These are phyloP conservation scores for Neurospora terricola DNA, from an alignment of 495 filamentous ascomycete species.

Conservation along the genomic window DNA sequence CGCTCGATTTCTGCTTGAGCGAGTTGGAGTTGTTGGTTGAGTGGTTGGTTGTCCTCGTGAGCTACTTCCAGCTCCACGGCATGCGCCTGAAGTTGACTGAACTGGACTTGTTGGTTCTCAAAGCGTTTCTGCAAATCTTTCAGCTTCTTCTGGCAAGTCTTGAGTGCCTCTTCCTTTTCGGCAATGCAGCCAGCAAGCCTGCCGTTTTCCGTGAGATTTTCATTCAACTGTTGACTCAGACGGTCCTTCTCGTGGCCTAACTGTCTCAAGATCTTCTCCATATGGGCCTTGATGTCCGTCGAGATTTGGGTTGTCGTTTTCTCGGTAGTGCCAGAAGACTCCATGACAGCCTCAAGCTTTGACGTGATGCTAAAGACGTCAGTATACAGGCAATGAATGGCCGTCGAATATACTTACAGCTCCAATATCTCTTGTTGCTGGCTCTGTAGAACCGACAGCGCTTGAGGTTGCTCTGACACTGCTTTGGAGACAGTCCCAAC, in stretches of 20 bases:
- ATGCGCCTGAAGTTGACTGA: conserved; percentile 12
- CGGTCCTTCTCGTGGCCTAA: conserved; percentile 11
- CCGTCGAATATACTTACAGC: neutral
- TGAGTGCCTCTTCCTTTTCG: conserved; percentile 9
- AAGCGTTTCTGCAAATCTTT: neutral
- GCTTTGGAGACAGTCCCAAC: conserved; percentile 4
- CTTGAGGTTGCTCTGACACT: conserved; percentile 3
- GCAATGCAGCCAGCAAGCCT: conserved; percentile 9
- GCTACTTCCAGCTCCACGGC: conserved; percentile 3
- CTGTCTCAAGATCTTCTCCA: conserved; percentile 7
- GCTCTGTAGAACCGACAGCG: conserved; percentile 1
- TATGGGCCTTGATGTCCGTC: conserved; percentile 6
- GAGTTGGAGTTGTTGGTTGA: neutral
- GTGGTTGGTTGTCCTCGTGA: conserved; percentile 1
- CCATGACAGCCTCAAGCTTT: conserved; percentile 10
- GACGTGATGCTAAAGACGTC: conserved; percentile 6
- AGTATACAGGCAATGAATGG: neutral
- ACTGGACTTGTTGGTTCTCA: conserved; percentile 2
- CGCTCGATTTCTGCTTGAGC: neutral
- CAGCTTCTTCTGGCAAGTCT: conserved; percentile 4
- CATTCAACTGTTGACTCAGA: conserved; percentile 8
- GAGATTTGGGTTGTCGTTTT: conserved; percentile 6
- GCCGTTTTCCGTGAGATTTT: conserved; percentile 15
- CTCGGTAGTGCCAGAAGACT: neutral
- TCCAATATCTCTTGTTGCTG: conserved; percentile 1